These are phyloP conservation scores for Apiospora arundinis DNA, from an alignment of 2,329 filamentous ascomycete species.

Conservation along the genomic window DNA sequence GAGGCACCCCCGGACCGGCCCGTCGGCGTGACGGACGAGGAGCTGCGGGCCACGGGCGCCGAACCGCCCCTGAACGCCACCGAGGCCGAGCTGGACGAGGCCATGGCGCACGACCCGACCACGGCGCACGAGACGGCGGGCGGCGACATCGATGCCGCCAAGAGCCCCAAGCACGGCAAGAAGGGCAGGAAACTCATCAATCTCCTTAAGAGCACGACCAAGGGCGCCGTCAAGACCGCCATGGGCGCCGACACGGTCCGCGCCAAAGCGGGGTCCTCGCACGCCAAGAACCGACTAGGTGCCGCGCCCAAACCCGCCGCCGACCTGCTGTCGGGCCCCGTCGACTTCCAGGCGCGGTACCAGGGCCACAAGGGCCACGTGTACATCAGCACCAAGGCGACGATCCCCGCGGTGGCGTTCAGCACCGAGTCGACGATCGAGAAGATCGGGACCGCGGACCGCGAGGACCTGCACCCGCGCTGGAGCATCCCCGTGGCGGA, in stretches of 20 bases:
- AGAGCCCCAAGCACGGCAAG: slow-evolving; percentile 49
- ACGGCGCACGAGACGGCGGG: slow-evolving; percentile 41
- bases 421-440: background rate
- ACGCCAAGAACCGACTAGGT: slow-evolving; percentile 74
- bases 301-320: slow-evolving; percentile 57
- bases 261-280: slow-evolving; percentile 65
- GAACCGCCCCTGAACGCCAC: slow-evolving; percentile 63
- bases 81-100: slow-evolving; percentile 68
- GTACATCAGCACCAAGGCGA: slow-evolving; percentile 68
- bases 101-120: slow-evolving; percentile 55
- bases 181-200: slow-evolving; percentile 58
- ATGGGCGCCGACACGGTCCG: slow-evolving; percentile 74
- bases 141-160: slow-evolving; percentile 53
- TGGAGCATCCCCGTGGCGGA: slow-evolving; percentile 77
- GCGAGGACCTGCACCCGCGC: slow-evolving; percentile 45
- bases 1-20: slow-evolving; percentile 45
- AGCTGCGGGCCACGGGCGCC: slow-evolving; percentile 56
- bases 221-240: slow-evolving; percentile 74
- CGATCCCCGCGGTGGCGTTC: slow-evolving; percentile 53
- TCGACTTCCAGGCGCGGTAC: slow-evolving; percentile 77
- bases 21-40: slow-evolving; percentile 48
- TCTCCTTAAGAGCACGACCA: slow-evolving; percentile 73
- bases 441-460: background rate
- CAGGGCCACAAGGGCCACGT: slow-evolving; percentile 75
- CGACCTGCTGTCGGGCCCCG: slow-evolving; percentile 64